phyloP scores from a whole-genome alignment of 2,329 filamentous ascomycete genomes.

The Fusarium nurragi region DNA sequence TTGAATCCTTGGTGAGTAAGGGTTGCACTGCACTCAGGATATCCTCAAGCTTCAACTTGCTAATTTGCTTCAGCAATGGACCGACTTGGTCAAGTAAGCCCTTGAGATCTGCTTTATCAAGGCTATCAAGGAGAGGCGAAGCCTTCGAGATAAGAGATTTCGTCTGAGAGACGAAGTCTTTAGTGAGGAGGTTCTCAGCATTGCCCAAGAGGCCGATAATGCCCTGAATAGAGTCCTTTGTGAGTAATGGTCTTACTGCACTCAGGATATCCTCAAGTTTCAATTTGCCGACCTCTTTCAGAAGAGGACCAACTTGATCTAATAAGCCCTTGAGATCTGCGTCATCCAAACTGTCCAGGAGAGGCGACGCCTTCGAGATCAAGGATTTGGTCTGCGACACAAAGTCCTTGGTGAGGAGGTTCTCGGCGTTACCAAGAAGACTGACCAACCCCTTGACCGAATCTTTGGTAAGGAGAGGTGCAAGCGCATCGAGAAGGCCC shows the following conservation, averaged over 20 bases:
- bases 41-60: conserved; percentile 47
- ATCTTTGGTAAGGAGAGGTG: conserved; percentile 44
- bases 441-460: conserved; percentile 47
- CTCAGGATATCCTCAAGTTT: conserved; percentile 45
- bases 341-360: conserved; percentile 47
- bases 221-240: conserved; percentile 45
- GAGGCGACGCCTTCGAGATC: conserved; percentile 43
- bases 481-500: conserved; percentile 43
- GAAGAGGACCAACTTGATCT: conserved; percentile 48
- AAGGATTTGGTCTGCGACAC: conserved; percentile 39
- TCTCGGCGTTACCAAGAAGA: conserved; percentile 48
- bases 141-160: conserved; percentile 42
- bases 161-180: conserved; percentile 41
- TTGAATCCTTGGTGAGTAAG: conserved; percentile 46
- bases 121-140: conserved; percentile 46
- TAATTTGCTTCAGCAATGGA: conserved; percentile 48
- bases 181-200: conserved; percentile 44
- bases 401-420: conserved; percentile 38
- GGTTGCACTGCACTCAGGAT: conserved; percentile 44
- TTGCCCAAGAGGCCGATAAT: conserved; percentile 49
- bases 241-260: conserved; percentile 45
- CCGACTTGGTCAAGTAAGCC: conserved; percentile 46
- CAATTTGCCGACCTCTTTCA: conserved; percentile 47
- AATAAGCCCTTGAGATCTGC: conserved; percentile 48
- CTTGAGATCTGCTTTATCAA: conserved; percentile 49